Evolutionary conservation across 1,284 basidiomycete species (phyloP), one percentile per base, ranked within the genome.

Genomic region (Cryptococcus hybrid): DNA sequence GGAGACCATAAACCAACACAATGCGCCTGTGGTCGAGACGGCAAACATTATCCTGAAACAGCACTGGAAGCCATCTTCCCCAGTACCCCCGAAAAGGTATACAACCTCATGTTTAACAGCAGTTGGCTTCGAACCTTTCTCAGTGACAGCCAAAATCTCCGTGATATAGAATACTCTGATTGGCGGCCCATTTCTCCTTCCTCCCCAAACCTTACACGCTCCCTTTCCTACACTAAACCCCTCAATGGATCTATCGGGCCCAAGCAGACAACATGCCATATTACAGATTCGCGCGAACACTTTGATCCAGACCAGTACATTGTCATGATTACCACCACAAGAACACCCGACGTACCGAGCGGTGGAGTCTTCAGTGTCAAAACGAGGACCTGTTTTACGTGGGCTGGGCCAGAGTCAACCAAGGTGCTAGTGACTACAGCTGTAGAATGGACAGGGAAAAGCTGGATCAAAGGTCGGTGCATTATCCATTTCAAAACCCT

Each of bases 71-170:
- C 83, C 2, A 82, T 87, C 0, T 82, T 97, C 54, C 91, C 92
- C 8, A 90, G 90, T 35, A 88, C 92, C 0, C 94, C 94, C 1
- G 94, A 97, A 69, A 90, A 90, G 80, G 89, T 98, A 49, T 92
- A 97, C 80, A 94, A 94, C 70, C 81, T 99, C 65, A 90, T 99
- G 81, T 98, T 98, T 75, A 88, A 92, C 53, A 93, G 90, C 76
- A 92, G 88, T 36, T 99, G 98, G 80, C 89, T 94, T 73, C 94
- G 93, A 75, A 88, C 90, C 38, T 99, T 99, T 76, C 86, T 95
- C 86, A 81, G 82, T 30, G 84, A 87, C 11, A 85, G 91, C 63
- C 93, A 98, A 77, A 93, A 91, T 71, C 82, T 99, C n/a, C 80
- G 34, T 95, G 92, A 95, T 62, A 84, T 96, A 57, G 91, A 96